phyloP scores from a whole-genome alignment of 805 yeast species.

The Yamadazyma paraphyllophila region DNA sequence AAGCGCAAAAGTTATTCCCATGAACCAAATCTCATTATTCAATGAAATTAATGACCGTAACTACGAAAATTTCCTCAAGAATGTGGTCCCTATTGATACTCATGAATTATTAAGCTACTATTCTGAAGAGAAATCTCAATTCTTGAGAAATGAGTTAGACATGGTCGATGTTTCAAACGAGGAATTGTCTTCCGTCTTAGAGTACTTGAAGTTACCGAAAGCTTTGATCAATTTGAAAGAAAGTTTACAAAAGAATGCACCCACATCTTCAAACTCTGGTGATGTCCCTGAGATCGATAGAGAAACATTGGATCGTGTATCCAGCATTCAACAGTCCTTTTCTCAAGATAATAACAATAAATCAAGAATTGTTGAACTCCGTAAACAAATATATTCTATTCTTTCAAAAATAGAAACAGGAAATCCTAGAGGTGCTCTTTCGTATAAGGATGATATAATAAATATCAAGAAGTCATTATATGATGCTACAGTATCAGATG shows the following conservation, averaged over 20 bases:
- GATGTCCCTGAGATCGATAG: conserved; percentile 2
- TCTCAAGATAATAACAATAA: conserved; percentile 37
- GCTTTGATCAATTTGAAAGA: conserved; percentile 56
- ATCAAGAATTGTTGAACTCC: conserved; percentile 24
- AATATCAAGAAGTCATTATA: conserved; percentile 56
- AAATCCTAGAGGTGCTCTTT: neutral
- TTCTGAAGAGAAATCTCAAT: conserved; percentile 82
- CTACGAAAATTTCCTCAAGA: conserved; percentile 60
- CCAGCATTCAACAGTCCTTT: conserved; percentile 24
- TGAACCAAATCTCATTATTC: conserved; percentile 46
- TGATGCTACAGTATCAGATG: conserved; percentile 62
- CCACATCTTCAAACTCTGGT: neutral
- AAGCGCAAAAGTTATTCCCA: conserved; percentile 60
- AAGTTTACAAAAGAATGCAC: conserved; percentile 19
- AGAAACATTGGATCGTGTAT: conserved; percentile 12
- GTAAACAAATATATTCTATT: conserved; percentile 35
- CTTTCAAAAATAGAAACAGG: conserved; percentile 34
- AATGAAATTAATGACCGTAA: conserved; percentile 37
- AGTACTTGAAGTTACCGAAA: conserved; percentile 72
- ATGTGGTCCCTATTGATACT: conserved; percentile 80
- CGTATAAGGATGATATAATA: conserved; percentile 52
- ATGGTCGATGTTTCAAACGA: conserved; percentile 73
- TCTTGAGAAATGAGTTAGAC: conserved; percentile 73
- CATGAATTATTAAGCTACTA: conserved; percentile 86
- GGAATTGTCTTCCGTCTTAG: conserved; percentile 75